These are phyloP conservation scores for Ambrosia artemisiifolia DNA, from an alignment of 129 eudicot species.

Conservation along the genomic window DNA sequence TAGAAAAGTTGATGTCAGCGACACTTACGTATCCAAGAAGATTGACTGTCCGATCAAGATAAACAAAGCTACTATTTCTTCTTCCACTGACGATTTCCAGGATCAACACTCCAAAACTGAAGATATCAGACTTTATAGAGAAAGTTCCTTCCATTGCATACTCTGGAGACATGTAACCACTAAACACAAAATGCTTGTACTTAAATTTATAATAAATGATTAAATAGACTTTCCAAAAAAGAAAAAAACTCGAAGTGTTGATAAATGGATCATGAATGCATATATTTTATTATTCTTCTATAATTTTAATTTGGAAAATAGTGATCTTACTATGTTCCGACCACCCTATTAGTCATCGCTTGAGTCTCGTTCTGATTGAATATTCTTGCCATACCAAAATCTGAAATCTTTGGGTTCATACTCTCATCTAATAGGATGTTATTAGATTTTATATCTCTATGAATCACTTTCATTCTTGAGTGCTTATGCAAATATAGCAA, in stretches of 20 bases:
- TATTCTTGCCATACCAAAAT: constrained; percentile 18
- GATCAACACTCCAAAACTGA: constrained; percentile 24
- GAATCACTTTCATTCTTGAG: constrained; percentile 57
- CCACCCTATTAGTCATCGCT: not conserved
- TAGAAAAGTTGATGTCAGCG: not conserved
- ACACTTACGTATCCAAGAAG: constrained; percentile 36
- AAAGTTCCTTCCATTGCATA: constrained; percentile 21
- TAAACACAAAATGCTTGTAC: not conserved
- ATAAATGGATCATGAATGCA: no score
- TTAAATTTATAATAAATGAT: no score
- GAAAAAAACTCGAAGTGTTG: no score
- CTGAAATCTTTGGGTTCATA: constrained; percentile 8
- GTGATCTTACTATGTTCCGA: no score
- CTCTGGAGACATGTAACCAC: constrained; percentile 27
- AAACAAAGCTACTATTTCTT: constrained; percentile 8
- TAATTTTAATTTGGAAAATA: not conserved
- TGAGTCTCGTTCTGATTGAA: not conserved
- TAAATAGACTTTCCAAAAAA: no score
- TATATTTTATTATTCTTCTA: no score
- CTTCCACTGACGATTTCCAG: constrained; percentile 17
- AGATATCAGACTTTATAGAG: constrained; percentile 21
- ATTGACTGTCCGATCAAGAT: constrained; percentile 24
- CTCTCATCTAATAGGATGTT: constrained; percentile 9
- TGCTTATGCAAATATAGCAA: constrained; percentile 56
- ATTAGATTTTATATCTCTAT: constrained; percentile 55